These are phyloP conservation scores for Boletellus emodensis DNA, from an alignment of 768 basidiomycete genomes.

Conservation along the genomic window DNA sequence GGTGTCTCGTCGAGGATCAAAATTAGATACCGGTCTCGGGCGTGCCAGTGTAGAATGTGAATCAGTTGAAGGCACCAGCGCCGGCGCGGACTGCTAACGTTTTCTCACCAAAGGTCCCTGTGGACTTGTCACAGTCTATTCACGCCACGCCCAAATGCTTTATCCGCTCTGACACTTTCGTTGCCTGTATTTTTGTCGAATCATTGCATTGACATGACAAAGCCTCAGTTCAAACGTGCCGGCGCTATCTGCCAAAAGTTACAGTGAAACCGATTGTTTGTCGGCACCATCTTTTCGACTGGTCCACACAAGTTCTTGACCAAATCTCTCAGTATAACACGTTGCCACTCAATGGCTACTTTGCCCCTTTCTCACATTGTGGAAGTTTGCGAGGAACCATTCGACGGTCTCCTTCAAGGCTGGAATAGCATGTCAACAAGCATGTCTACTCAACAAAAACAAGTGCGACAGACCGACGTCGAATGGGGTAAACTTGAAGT, in stretches of 20 bases:
- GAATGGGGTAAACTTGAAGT: conserved; percentile 91
- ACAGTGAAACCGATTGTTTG: too few relatives aligned
- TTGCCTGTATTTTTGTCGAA: neutral
- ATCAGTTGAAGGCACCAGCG: neutral
- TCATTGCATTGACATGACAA: neutral
- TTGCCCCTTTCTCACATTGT: conserved; percentile 61
- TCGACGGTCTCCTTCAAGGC: conserved; percentile 75
- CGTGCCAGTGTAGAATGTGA: neutral
- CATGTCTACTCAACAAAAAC: neutral
- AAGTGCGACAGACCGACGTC: conserved; percentile 53
- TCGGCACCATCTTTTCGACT: too few relatives aligned
- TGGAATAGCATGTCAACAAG: conserved; percentile 22
- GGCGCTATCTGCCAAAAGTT: too few relatives aligned
- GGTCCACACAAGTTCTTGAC: too few relatives aligned
- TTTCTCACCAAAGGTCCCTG: neutral
- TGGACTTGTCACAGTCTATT: conserved; percentile 1
- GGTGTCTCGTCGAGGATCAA: conserved; percentile 77
- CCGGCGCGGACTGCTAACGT: neutral
- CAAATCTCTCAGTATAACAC: neutral
- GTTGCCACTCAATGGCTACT: conserved; percentile 12
- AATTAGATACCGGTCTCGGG: conserved; percentile 42
- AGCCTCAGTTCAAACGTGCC: too few relatives aligned
- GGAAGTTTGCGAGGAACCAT: conserved; percentile 86
- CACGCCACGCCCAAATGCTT: neutral
- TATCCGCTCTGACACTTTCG: neutral